Conservation (phyloP, 2,329 filamentous ascomycete genomes). For the Fusarium luffae region DNA sequence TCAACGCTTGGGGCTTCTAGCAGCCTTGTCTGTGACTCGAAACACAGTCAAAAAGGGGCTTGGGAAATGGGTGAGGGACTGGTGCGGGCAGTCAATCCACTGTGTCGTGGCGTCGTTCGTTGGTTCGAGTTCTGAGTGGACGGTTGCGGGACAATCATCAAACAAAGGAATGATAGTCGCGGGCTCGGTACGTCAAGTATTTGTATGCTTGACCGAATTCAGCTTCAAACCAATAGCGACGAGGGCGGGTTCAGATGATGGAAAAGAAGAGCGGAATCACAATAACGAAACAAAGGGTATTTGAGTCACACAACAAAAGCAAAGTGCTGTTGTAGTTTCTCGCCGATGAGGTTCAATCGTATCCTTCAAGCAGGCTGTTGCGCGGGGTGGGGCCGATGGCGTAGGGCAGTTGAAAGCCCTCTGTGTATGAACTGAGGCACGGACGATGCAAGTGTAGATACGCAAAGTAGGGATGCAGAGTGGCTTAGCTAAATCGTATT, state of each 20-base stretch:
- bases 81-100: slow-evolving; percentile 33
- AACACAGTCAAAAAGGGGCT: slow-evolving; percentile 30
- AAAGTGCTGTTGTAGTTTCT: slow-evolving; percentile 20
- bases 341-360: slow-evolving; percentile 17
- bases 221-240: neutral
- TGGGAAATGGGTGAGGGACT: slow-evolving; percentile 23
- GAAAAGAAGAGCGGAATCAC: slow-evolving; percentile 3
- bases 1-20: neutral
- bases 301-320: slow-evolving; percentile 11
- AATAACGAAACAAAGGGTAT: slow-evolving; percentile 1
- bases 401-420: slow-evolving; percentile 10
- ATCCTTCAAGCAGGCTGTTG: slow-evolving; percentile 15
- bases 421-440: neutral
- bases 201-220: neutral
- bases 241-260: neutral
- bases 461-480: neutral
- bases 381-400: slow-evolving; percentile 31
- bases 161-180: slow-evolving; percentile 32
- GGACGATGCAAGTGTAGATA: neutral
- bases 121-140: slow-evolving; percentile 36
- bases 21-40: slow-evolving; percentile 13
- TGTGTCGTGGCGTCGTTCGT: slow-evolving; percentile 32
- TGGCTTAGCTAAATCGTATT: neutral
- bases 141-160: slow-evolving; percentile 34
- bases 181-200: slow-evolving; percentile 21